These are phyloP conservation scores for Corymbia calophylla DNA, from an alignment of 441 rosid species.

Conservation along the genomic window DNA sequence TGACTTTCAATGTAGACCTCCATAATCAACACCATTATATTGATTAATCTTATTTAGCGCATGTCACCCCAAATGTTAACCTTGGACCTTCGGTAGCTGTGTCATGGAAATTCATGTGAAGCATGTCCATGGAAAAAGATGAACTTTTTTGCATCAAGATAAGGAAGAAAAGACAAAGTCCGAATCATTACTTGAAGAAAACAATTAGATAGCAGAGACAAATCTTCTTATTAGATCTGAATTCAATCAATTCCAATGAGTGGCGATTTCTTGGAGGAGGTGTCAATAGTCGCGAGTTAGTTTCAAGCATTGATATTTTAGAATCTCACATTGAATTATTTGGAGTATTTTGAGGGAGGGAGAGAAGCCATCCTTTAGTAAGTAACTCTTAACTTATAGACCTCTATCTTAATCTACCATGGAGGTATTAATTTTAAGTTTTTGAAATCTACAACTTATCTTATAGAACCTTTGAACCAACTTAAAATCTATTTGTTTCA, in stretches of 20 bases:
- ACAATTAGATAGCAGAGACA: rapidly evolving
- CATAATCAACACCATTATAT: rapidly evolving
- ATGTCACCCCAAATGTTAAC: background rate
- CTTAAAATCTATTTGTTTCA: no score
- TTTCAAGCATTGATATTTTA: background rate
- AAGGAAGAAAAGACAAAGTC: background rate
- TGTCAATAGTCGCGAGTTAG: rapidly evolving
- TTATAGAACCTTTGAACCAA: rapidly evolving
- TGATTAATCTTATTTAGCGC: background rate
- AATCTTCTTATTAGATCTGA: rapidly evolving
- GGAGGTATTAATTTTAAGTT: background rate
- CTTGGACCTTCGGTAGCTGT: background rate
- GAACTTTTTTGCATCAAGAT: background rate
- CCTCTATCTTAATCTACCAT: background rate
- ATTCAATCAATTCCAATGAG: background rate
- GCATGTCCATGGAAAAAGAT: background rate
- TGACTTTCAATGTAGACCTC: background rate
- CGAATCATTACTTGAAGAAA: background rate
- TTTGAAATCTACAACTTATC: background rate
- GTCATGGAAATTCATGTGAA: background rate
- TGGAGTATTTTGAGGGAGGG: background rate
- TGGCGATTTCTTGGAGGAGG: background rate
- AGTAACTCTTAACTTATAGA: background rate
- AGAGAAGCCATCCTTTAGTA: rapidly evolving
- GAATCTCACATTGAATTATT: background rate